These are phyloP conservation scores for Rugonectria rugulosa DNA, from an alignment of 2,329 filamentous ascomycete genomes.

Conservation along the genomic window DNA sequence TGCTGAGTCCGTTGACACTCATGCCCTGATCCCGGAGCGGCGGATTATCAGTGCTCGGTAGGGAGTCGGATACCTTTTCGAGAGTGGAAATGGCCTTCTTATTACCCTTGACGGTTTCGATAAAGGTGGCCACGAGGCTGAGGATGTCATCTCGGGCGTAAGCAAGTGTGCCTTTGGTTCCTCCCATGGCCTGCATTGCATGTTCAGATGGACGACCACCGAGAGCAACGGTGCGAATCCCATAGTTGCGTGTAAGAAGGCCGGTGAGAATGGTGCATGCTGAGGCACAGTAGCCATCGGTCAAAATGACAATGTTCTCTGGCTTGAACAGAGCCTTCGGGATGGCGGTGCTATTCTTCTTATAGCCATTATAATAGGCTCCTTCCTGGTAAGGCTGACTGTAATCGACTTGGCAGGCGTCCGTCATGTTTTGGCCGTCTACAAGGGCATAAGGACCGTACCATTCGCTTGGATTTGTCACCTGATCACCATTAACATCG, in stretches of 20 bases:
- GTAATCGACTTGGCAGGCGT: not conserved
- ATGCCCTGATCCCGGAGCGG: not conserved
- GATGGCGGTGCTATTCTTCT: not conserved
- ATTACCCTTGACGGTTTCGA: not conserved
- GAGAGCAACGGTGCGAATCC: slow-evolving; percentile 16
- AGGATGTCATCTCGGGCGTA: not conserved
- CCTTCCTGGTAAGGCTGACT: not conserved
- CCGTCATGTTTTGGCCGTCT: not conserved
- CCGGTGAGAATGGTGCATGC: slow-evolving; percentile 20
- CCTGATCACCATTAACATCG: not conserved
- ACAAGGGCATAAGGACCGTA: slow-evolving; percentile 1
- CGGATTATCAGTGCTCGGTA: not conserved
- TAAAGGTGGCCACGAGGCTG: too few relatives aligned
- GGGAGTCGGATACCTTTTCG: not conserved
- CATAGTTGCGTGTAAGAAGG: slow-evolving; percentile 9
- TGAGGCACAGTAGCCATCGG: slow-evolving; percentile 15
- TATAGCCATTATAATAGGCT: not conserved
- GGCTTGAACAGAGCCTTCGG: slow-evolving; percentile 2
- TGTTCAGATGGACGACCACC: slow-evolving; percentile 11
- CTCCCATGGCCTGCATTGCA: slow-evolving; percentile 27
- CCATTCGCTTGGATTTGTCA: not conserved
- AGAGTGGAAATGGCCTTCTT: not conserved
- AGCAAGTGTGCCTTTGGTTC: slow-evolving; percentile 12
- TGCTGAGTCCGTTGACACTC: slow-evolving; percentile 9
- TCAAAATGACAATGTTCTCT: slow-evolving; percentile 23